Evolutionary conservation across 192 early-diverging fungal species (phyloP), one percentile per base, ranked within the genome.

Genomic region (Martensiomyces pterosporus): DNA sequence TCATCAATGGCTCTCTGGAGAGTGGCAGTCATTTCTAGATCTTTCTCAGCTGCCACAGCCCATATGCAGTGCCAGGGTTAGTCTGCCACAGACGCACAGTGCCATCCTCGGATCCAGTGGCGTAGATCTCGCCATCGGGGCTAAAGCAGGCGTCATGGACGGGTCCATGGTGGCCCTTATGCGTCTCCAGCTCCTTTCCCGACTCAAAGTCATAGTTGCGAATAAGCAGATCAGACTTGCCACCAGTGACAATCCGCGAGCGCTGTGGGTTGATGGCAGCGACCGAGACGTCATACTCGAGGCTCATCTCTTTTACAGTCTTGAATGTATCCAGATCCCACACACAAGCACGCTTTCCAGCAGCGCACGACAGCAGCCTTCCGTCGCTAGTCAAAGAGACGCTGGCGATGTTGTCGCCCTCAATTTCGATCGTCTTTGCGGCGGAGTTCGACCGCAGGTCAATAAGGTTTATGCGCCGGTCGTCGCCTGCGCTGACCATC

Each of bases 31-130:
- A 43, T 9, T 44, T 38, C 13, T 47, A 51, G 41, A 43, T 29
- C 36, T 59, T 57, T 25, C 67, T 60, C n/a, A 45, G 46, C 57
- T 91, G 82, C 91, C 91, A 94, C 38, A 91, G 62, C 8, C 90
- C 91, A 55, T 92, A 92, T 14, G 80, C 63, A 16, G 80, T 85
- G 19, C 85, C 87, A 9, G 92, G 90, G 22, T 68, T 77, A 4
- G 89, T 84, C 64, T 94, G 90, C 92, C 92, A 94, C 42, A 94
- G 69, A 40, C 91, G 73, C 37, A 94, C 89, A 3, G 92, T 94
- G 1, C 92, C 92, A 52, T 94, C 92, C 64, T 94, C 92, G 4
- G 86, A 89, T 16, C 90, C 92, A 2, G 90, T 92, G 6, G 92
- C 89, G 60, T 94, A 94, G 15, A 94, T 57, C 40, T 90, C 85